Evolutionary conservation across 768 basidiomycete species (phyloP).

Genomic region (Lactifluus pinguis): DNA sequence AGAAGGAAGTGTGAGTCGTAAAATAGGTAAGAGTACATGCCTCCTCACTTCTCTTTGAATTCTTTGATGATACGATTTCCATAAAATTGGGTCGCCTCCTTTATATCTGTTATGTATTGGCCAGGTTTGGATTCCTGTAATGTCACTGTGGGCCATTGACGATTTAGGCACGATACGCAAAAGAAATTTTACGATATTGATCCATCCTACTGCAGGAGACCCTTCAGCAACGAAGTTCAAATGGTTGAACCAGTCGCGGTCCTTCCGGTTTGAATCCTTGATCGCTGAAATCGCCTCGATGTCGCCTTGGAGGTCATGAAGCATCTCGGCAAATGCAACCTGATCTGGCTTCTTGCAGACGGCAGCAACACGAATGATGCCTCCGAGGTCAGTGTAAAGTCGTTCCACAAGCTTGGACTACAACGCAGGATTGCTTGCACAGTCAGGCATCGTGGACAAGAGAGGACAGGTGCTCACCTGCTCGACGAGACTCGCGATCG

Average conservation of each 20-base stretch:
- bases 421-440: neutral
- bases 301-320: constrained; percentile 59
- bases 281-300: constrained; percentile 71
- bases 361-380: constrained; percentile 55
- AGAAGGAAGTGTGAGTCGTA: neutral
- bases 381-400: constrained; percentile 59
- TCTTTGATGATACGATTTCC: constrained; percentile 86
- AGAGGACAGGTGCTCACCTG: constrained; percentile 45
- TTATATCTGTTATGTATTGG: constrained; percentile 70
- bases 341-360: constrained; percentile 75
- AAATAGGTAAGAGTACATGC: neutral
- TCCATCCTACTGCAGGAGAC: constrained; percentile 78
- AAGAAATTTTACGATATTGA: constrained; percentile 48
- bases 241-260: constrained; percentile 76
- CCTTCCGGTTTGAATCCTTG: constrained; percentile 74
- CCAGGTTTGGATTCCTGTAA: constrained; percentile 66
- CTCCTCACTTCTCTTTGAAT: constrained; percentile 79
- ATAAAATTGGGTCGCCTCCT: constrained; percentile 82
- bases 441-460: neutral
- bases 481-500: constrained; percentile 59
- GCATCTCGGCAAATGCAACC: constrained; percentile 43
- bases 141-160: neutral
- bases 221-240: constrained; percentile 78
- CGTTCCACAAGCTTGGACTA: constrained; percentile 64
- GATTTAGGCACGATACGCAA: neutral